Conservation (phyloP, 345 rosid genomes). For the Salix purpurea region DNA sequence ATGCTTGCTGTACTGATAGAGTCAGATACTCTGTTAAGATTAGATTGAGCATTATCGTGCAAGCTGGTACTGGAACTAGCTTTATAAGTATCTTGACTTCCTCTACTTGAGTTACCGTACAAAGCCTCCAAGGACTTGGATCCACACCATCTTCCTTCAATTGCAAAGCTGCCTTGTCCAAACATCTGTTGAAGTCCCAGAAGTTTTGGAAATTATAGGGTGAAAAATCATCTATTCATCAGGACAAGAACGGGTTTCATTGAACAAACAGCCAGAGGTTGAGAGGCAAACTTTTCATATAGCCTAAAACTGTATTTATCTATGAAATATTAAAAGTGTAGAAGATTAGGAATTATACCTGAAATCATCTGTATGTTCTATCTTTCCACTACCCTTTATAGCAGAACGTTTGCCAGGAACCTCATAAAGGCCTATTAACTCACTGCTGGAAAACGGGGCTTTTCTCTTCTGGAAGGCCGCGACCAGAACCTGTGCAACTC, state of each 20-base stretch:
- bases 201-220: neutral
- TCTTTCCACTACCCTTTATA: conserved; percentile 76
- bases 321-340: neutral
- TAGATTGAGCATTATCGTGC: conserved; percentile 60
- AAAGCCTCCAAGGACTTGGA: conserved; percentile 80
- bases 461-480: conserved; percentile 70
- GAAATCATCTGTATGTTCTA: conserved; percentile 62
- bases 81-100: conserved; percentile 81
- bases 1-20: conserved; percentile 88
- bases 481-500: conserved; percentile 81
- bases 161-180: conserved; percentile 88
- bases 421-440: conserved; percentile 70
- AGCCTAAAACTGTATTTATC: too few species aligned
- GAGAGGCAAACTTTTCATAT: too few species aligned
- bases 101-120: conserved; percentile 90
- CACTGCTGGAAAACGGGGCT: conserved; percentile 59
- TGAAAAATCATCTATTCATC: too few species aligned
- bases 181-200: conserved; percentile 39
- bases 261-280: too few species aligned
- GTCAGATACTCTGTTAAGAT: conserved; percentile 76
- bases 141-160: conserved; percentile 65
- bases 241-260: too few species aligned
- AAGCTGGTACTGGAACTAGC: conserved; percentile 73
- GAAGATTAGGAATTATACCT: conserved; percentile 31
- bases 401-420: conserved; percentile 69